Base-by-base conservation (phyloP, 192 early-diverging fungal genomes). In the Coemansia sp. region DNA sequence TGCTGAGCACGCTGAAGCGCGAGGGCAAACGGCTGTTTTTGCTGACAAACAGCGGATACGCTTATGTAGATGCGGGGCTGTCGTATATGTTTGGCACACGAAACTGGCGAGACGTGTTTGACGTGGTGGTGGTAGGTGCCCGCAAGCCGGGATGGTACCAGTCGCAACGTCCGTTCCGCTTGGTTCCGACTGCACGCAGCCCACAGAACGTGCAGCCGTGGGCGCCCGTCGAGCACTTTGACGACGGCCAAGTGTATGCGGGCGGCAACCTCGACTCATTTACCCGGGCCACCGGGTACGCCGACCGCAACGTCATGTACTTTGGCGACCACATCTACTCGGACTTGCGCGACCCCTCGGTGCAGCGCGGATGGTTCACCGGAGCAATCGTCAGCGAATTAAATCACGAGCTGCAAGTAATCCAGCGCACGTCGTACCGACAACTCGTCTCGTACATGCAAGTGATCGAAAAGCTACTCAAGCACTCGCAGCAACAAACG, bases 271-370 rank as follows among this genome's bases (percentile, higher is more conserved):
- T 85, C 29, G 64, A 67, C 50, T 72, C 84, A 35, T 88, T 88
- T 22, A 82, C 80, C 2, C 60, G 52, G 24, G 79, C 85, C 32
- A 86, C 87, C 0, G 87, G 87, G 24, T 85, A 84, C 65, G 77
- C 79, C 0, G 79, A 85, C 51, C 82, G 82, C 59, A 83, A 70
- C 59, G 84, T 88, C 6, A 71, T 88, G 56, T 88, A 88, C 60
- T 73, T 88, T 65, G 87, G 87, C 65, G 87, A 88, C 64, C 87
- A 88, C 60, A 63, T 88, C 1, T 88, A 83, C 69, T 86, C 85
- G 47, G 87, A 88, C 47, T 69, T 88, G 14, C 77, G 83, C 39
- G 87, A 88, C 41, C 84, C 87, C 11, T 82, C 82, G 2, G 69
- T 85, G 25, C 87, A 88, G 60, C 80, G 81, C 63, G 87, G 87